Base-by-base conservation (phyloP, 352 stramenopile genomes). In the Phytophthora fragariae region DNA sequence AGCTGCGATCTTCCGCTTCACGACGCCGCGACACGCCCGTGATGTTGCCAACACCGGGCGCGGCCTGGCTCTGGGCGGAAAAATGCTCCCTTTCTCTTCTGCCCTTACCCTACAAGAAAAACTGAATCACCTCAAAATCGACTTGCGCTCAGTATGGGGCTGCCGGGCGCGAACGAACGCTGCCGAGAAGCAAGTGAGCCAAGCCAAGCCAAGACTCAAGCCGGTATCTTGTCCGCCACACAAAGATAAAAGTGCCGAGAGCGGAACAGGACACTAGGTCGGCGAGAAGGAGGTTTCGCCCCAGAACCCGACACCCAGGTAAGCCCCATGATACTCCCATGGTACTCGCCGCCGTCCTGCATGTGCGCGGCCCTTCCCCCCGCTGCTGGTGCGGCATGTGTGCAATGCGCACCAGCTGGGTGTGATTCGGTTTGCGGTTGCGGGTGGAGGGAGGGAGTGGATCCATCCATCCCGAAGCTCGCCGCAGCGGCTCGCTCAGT, bases 191-290 rank as follows among this genome's bases (percentile, higher is more conserved):
- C 29, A 31, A 31, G 52, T 62, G 50, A 79, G 62, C 53, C 46
- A 66, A 66, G 52, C 64, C 49, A 58, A 31, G 57, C 70, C 54
- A 69, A 46, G 6, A 46, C 39, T 46, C 39, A 17, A 46, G 17
- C 12, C 17, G 17, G 39, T 31, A 80, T 80, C 73, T 80, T 80
- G 68, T 70, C 53, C 62, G 72, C 72, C 65, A 58, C 62, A 70
- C 67, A 79, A 73, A 80, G 60, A 54, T 17, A 73, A 80, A 73
- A 75, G 65, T 65, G 70, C 56, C 57, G 64, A 72, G 61, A 79
- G 56, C 70, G 65, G 73, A 77, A 71, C 63, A 76, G 62, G 73
- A 41, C 41, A 11, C 35, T 12, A 63, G 29, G 68, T 24, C 49
- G 35, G 39, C 12, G 44, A 59, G 50, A 63, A 62, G 44, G 35